Conservation (phyloP, 2,329 filamentous ascomycete genomes). For the Verticillium klebahnii region DNA sequence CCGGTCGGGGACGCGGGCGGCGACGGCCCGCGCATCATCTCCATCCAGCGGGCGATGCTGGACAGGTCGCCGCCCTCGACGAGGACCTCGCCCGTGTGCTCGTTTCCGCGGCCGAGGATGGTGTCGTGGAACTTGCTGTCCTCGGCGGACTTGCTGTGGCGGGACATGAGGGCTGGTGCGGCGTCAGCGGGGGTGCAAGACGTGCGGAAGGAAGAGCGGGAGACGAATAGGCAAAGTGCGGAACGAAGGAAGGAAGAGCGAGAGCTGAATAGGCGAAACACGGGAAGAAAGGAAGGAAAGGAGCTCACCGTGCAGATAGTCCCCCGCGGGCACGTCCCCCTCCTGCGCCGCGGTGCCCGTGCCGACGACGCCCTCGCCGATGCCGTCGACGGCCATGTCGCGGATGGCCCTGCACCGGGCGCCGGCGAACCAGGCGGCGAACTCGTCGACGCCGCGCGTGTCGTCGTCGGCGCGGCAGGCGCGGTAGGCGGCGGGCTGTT, state of each 20-base stretch:
- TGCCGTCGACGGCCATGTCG: conserved; percentile 32
- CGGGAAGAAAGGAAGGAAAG: neutral
- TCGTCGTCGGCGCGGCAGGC: conserved; percentile 38
- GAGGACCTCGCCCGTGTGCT: conserved; percentile 61
- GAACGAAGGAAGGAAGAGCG: conserved; percentile 1
- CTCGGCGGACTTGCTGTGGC: conserved; percentile 84
- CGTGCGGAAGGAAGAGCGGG: conserved; percentile 3
- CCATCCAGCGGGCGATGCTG: conserved; percentile 58
- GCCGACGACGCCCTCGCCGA: conserved; percentile 2
- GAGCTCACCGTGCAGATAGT: conserved; percentile 61
- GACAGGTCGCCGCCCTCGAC: conserved; percentile 73
- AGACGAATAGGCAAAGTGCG: neutral
- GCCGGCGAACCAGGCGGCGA: conserved; percentile 74
- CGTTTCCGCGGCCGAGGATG: conserved; percentile 68
- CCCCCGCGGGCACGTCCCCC: conserved; percentile 57
- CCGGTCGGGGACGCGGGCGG: conserved; percentile 11
- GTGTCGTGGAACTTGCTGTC: conserved; percentile 84
- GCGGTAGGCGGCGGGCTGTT: neutral
- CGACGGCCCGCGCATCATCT: conserved; percentile 25
- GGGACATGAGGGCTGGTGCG: conserved; percentile 72
- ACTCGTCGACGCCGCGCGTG: conserved; percentile 69
- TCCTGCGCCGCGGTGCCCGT: conserved; percentile 63
- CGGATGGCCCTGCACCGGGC: conserved; percentile 73
- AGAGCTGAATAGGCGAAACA: neutral
- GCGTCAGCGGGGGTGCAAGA: neutral